Percentiles rank a stretch among this genome's conserved stretches.
These are phyloP conservation scores for Petunia axillaris DNA, from an alignment of 257 asterid species.

Conservation along the genomic window DNA sequence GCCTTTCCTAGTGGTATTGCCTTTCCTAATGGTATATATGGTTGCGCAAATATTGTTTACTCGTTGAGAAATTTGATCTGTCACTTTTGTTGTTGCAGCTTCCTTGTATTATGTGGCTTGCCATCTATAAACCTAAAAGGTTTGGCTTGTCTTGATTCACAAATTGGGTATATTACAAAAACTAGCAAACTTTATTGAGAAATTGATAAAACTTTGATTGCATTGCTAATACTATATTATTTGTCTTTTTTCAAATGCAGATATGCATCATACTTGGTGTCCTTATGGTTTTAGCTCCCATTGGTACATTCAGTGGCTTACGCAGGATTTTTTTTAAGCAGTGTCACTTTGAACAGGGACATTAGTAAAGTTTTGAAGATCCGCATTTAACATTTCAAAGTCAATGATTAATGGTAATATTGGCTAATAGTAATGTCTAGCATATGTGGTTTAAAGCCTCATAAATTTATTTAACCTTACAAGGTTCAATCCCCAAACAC, in stretches of 20 bases:
- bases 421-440: no score
- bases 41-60: no score
- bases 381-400: no score
- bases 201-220: background rate
- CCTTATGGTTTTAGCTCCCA: slow-evolving; percentile 50
- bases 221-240: background rate
- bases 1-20: no score
- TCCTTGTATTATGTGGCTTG: slow-evolving; percentile 65
- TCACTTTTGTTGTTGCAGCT: slow-evolving; percentile 39
- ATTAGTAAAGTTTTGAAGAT: no score
- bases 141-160: slow-evolving; percentile 51
- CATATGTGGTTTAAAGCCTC: no score
- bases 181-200: background rate
- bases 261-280: slow-evolving; percentile 54
- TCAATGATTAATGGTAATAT: no score
- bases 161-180: slow-evolving; percentile 43
- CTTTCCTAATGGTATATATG: no score
- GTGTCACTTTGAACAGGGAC: no score
- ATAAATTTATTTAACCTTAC: no score
- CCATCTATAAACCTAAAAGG: slow-evolving; percentile 46
- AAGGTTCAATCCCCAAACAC: no score
- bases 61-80: background rate
- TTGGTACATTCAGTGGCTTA: slow-evolving; percentile 31
- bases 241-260: slow-evolving; percentile 29
- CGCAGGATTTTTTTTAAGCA: no score